Evolutionary conservation across 106 monocot genomes (phyloP).

Genomic region (Gastrodia elata): DNA sequence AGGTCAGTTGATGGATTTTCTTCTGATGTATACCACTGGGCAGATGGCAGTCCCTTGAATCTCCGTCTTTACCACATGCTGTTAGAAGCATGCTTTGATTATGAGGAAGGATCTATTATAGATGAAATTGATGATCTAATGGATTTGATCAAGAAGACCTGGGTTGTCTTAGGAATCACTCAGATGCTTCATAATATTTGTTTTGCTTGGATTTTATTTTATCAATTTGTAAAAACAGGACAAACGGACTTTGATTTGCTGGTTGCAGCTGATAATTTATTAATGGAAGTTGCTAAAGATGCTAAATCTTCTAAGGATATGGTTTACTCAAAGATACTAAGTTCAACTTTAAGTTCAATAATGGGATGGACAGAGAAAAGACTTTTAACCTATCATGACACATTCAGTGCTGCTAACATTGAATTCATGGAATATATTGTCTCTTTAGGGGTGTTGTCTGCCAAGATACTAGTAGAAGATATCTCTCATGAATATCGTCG

Average conservation of each 20-base stretch:
- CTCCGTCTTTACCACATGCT: slow-evolving; percentile 75
- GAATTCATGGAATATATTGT: slow-evolving; percentile 85
- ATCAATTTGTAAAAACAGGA: slow-evolving; percentile 45
- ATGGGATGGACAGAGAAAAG: slow-evolving; percentile 92
- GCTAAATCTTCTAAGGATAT: slow-evolving; percentile 80
- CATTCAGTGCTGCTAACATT: slow-evolving; percentile 61
- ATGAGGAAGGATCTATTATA: slow-evolving; percentile 73
- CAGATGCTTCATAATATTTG: slow-evolving; percentile 82
- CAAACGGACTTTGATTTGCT: slow-evolving; percentile 78
- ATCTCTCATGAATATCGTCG: slow-evolving; percentile 79
- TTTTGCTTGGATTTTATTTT: slow-evolving; percentile 76
- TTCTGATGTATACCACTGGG: slow-evolving; percentile 80
- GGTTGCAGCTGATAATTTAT: slow-evolving; percentile 72
- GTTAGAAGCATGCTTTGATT: slow-evolving; percentile 75
- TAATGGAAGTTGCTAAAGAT: slow-evolving; percentile 81
- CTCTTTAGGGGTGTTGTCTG: slow-evolving; percentile 72
- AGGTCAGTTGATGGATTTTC: slow-evolving; percentile 59
- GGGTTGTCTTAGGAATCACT: slow-evolving; percentile 76
- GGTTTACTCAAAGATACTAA: slow-evolving; percentile 67
- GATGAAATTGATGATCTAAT: slow-evolving; percentile 88
- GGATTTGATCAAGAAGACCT: slow-evolving; percentile 91
- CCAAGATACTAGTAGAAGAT: slow-evolving; percentile 85
- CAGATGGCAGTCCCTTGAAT: slow-evolving; percentile 87
- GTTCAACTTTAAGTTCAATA: slow-evolving; percentile 76
- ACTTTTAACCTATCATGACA: slow-evolving; percentile 93